Conservation (phyloP, 306 rosid species). For the Vicia villosa region DNA sequence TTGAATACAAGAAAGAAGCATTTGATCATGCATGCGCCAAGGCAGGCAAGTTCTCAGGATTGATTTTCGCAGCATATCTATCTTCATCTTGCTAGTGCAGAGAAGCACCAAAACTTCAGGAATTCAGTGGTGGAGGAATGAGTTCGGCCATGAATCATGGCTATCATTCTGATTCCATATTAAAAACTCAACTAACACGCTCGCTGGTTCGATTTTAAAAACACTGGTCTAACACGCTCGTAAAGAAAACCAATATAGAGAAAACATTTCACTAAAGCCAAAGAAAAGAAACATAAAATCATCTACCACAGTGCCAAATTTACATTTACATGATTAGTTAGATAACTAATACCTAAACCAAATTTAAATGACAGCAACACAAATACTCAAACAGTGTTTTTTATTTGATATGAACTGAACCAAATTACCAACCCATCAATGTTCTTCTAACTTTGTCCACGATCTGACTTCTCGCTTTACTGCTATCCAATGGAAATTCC, state of each 20-base stretch:
- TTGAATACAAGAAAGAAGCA: background rate
- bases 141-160: no score
- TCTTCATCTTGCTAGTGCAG: no score
- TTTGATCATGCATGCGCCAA: no score
- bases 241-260: conserved; percentile 4
- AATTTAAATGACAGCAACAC: conserved; percentile 25
- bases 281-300: conserved; percentile 16
- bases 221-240: background rate
- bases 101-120: no score
- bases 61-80: no score
- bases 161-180: no score
- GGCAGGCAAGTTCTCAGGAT: no score
- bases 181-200: no score
- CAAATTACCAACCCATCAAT: conserved; percentile 80
- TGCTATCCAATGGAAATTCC: conserved; percentile 61
- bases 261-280: conserved; percentile 23
- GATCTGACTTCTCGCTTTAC: conserved; percentile 64
- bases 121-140: no score
- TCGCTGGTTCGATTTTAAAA: background rate
- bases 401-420: conserved; percentile 15
- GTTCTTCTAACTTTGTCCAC: conserved; percentile 76
- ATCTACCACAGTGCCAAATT: conserved; percentile 19
- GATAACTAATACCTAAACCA: conserved; percentile 20
- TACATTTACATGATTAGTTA: background rate
- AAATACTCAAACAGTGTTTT: conserved; percentile 23